phyloP scores from a whole-genome alignment of 2,329 filamentous ascomycete genomes.

The Apiospora hydei region DNA sequence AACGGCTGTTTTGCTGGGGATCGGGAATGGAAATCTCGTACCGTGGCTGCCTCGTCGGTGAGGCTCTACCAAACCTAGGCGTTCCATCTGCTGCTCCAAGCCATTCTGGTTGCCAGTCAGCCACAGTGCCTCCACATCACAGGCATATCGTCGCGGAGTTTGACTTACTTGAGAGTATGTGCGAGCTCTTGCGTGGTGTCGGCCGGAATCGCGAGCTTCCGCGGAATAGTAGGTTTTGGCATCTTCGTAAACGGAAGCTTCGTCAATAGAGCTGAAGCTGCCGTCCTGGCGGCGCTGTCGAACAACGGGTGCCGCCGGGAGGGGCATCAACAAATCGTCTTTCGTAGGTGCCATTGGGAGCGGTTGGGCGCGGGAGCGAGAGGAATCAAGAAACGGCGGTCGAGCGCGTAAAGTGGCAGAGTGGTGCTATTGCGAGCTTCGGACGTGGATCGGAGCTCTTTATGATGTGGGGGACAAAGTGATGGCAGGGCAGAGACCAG shows the following conservation, averaged over 20 bases:
- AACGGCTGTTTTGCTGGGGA: background rate
- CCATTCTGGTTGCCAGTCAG: constrained; percentile 51
- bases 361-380: background rate
- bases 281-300: constrained; percentile 32
- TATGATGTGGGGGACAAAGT: background rate
- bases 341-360: constrained; percentile 16
- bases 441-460: constrained; percentile 12
- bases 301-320: background rate
- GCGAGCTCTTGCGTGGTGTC: constrained; percentile 57
- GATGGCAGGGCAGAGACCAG: background rate
- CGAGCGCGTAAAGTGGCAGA: constrained; percentile 3
- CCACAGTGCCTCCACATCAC: background rate
- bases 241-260: constrained; percentile 60
- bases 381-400: background rate
- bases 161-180: constrained; percentile 62
- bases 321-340: constrained; percentile 19
- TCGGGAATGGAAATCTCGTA: constrained; percentile 41
- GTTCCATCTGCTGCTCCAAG: constrained; percentile 60
- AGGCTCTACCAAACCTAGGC: constrained; percentile 59
- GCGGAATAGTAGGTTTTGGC: constrained; percentile 66
- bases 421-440: background rate
- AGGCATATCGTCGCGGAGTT: background rate
- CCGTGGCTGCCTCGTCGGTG: constrained; percentile 67
- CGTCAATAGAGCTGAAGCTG: constrained; percentile 51
- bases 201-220: constrained; percentile 60